Percentiles rank a stretch among this genome's conserved stretches.
Conservation (phyloP, 108 stramenopile species). For the Schizochytrium sp. region DNA sequence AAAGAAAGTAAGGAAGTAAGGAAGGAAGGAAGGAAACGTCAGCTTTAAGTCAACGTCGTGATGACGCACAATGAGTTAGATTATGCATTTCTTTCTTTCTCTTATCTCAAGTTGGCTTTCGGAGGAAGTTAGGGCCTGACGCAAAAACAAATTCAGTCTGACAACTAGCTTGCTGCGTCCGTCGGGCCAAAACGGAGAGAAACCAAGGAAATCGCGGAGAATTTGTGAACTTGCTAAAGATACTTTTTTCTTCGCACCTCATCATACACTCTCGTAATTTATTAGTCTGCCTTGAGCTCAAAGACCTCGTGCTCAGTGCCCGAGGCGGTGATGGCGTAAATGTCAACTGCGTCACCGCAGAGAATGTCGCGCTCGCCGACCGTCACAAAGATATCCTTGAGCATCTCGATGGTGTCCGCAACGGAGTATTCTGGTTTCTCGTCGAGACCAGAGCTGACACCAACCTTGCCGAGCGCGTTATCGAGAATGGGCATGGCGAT, state of each 20-base stretch:
- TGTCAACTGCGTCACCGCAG: slow-evolving; percentile 91
- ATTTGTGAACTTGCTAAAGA: too few relatives aligned
- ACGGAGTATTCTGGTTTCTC: slow-evolving; percentile 64
- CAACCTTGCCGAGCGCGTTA: slow-evolving; percentile 74
- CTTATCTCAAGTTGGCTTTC: not conserved
- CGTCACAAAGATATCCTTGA: slow-evolving; percentile 90
- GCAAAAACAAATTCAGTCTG: too few relatives aligned
- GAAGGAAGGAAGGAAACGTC: too few relatives aligned
- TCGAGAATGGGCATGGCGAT: slow-evolving; percentile 79
- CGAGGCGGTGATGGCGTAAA: slow-evolving; percentile 72
- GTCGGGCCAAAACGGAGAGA: too few relatives aligned
- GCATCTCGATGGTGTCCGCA: slow-evolving; percentile 82
- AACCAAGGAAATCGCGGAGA: too few relatives aligned
- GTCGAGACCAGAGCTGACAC: slow-evolving; percentile 72
- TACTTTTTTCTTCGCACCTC: too few relatives aligned
- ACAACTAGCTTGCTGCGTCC: too few relatives aligned
- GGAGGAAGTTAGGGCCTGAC: too few relatives aligned
- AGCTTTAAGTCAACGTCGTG: too few relatives aligned
- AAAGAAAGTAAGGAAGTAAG: too few relatives aligned
- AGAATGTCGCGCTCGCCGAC: slow-evolving; percentile 95
- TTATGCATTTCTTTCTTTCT: not conserved
- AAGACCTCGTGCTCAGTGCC: slow-evolving; percentile 70
- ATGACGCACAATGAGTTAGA: not conserved
- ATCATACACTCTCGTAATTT: too few relatives aligned
- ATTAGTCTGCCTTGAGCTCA: slow-evolving; percentile 81